Evolutionary conservation across 371 early-diverging fungal species (phyloP).

Genomic region (Mycotypha africana): DNA sequence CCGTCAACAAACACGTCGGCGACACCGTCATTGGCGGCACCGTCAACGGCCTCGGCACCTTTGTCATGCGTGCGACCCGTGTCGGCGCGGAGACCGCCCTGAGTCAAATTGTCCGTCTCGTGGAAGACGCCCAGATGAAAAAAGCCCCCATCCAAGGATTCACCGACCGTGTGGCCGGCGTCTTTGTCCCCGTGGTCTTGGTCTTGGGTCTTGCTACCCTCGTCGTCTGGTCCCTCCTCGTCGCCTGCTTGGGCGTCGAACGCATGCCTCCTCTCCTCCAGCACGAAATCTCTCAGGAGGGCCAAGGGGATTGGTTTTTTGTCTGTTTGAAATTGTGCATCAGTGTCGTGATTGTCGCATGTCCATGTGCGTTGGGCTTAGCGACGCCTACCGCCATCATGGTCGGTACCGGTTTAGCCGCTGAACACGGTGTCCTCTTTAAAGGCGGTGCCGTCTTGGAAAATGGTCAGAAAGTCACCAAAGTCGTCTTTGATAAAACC

Average conservation of each 20-base stretch:
- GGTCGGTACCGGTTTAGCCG: conserved; percentile 97
- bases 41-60: conserved; percentile 79
- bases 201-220: conserved; percentile 69
- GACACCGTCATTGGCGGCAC: conserved; percentile 87
- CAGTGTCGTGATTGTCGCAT: conserved; percentile 94
- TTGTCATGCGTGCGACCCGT: conserved; percentile 65
- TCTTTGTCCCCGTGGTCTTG: conserved; percentile 90
- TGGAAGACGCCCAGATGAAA: conserved; percentile 80
- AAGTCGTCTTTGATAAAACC: conserved; percentile 95
- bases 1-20: conserved; percentile 73
- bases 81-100: conserved; percentile 84
- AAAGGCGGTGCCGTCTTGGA: conserved; percentile 85
- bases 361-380: conserved; percentile 95
- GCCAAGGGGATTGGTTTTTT: conserved; percentile 64
- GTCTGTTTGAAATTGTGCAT: conserved; percentile 87
- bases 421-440: conserved; percentile 84
- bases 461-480: conserved; percentile 73
- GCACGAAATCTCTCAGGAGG: conserved; percentile 39
- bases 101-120: conserved; percentile 84
- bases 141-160: conserved; percentile 86
- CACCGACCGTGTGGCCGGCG: conserved; percentile 78
- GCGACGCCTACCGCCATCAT: conserved; percentile 97
- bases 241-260: conserved; percentile 36
- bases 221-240: conserved; percentile 68
- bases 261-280: conserved; percentile 53